Evolutionary conservation across 2,329 filamentous ascomycete genomes (phyloP), one percentile per base, ranked within the genome.

Genomic region (Aspergillus latus): DNA sequence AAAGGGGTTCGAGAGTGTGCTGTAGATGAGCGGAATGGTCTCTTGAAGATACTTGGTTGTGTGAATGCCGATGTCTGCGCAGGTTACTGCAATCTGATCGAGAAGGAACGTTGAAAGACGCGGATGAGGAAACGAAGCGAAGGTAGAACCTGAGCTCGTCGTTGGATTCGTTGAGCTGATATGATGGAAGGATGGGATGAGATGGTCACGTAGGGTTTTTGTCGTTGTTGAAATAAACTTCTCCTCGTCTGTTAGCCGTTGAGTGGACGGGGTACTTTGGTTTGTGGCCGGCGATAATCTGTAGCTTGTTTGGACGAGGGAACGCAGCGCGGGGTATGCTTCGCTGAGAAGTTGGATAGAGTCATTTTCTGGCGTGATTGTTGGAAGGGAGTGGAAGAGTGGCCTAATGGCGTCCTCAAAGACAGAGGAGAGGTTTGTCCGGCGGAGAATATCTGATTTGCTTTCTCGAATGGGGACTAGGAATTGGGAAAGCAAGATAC

Each of bases 381-480:
- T 84, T 0, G 93, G 92, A 5, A 96, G 79, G 64, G 86, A 89
- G 6, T 88, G 80, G n/a, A 96, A 80, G 36, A 86, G 85, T 0
- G 90, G 89, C 11, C 66, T 69, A 34, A 79, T 60, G 28, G 76
- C 76, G 42, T 78, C 75, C 64, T 75, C 69, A 58, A 78, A 78
- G 52, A 78, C 76, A 2, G 76, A 75, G 28, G 70, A 71, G 13
- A 79, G 67, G 52, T 78, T 78, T 6, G 74, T 78, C 21, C 73
- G 70, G 15, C 62, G 64, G 7, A 79, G 67, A 13, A 78, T 75
- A 46, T 73, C 70, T 2, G 73, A 76, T 51, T 67, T 65, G 51
- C 68, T 69, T 51, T 68, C 51, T 52, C 64, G 62, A 16, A 78
- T 70, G 1, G 71, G 64, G 3, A 60, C 60, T 34, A 78, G 69